Base-by-base conservation (phyloP, 805 yeast genomes). In the Metschnikowia borealis region DNA sequence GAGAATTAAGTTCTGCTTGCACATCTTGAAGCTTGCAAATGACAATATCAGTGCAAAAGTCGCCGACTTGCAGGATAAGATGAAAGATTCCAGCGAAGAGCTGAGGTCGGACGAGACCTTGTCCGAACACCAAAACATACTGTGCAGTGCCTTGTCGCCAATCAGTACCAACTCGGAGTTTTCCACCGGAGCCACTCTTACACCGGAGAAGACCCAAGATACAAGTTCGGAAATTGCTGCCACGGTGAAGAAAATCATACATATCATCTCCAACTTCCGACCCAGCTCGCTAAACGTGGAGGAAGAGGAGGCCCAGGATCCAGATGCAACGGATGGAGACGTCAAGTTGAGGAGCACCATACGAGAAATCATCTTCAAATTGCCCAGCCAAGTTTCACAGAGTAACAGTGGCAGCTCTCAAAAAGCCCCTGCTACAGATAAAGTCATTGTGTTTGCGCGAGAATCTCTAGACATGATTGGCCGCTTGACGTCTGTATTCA, bases 391-490 rank as follows among this genome's bases (percentile, higher is more conserved):
- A 79, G 84, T 60, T 80, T 48, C 55, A 1, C 52, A 49, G 36
- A 51, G 38, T 26, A 43, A 34, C 31, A 49, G 51, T 2, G 43
- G 49, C 17, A 38, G 50, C 37, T 47, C 52, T 18, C 90, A 55
- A 52, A 56, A 56, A 42, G 64, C 69, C 17, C 69, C 65, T 35
- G 58, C 69, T 26, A 69, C 89, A 62, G 89, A 87, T 20, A 82
- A 85, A 54, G 87, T 89, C 1, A 69, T 94, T 23, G 78, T 87
- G 5, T 74, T 92, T 53, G 97, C 98, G 0, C 85, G 86, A 56
- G 99, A 94, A 66, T 85, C 96, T 0, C 70, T 92, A 44, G 94
- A 87, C 39, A 87, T 91, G 89, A 85, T 92, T 35, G 78, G 84
- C 38, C 86, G 87, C 50, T 84, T 92, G 17, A 89, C 90, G 56